phyloP scores from a whole-genome alignment of 805 yeast genomes.

The Schwanniomyces yamadae region DNA sequence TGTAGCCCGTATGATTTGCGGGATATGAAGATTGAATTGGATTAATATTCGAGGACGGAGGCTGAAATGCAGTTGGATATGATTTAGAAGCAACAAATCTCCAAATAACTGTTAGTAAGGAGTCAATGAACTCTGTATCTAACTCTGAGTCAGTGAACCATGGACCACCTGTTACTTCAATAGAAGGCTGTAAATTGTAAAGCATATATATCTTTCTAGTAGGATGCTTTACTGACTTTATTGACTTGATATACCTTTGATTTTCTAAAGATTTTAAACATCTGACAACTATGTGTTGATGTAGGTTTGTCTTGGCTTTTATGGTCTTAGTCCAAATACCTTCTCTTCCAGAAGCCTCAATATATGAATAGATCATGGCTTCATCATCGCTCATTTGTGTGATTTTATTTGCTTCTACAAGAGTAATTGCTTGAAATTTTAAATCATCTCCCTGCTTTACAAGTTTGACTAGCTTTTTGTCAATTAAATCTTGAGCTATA shows the following conservation, averaged over 20 bases:
- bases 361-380: conserved; percentile 84
- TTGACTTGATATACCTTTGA: conserved; percentile 81
- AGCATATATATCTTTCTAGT: conserved; percentile 96
- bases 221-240: conserved; percentile 88
- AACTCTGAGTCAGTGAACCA: conserved; percentile 97
- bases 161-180: conserved; percentile 97
- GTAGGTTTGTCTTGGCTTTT: conserved; percentile 82
- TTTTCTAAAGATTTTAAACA: conserved; percentile 78
- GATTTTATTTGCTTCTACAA: conserved; percentile 73
- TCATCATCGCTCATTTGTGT: conserved; percentile 83
- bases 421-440: conserved; percentile 71
- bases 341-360: conserved; percentile 90
- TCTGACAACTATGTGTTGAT: conserved; percentile 84
- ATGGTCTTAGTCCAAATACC: conserved; percentile 96
- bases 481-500: conserved; percentile 51
- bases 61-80: conserved; percentile 68
- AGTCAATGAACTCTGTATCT: conserved; percentile 89
- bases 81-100: conserved; percentile 74
- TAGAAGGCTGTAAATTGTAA: conserved; percentile 87
- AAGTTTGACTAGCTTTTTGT: conserved; percentile 64
- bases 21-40: conserved; percentile 51
- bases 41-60: conserved; percentile 31
- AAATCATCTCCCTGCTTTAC: conserved; percentile 65
- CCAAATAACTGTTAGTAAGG: conserved; percentile 83
- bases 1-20: conserved; percentile 59